Base-by-base conservation (phyloP, 345 rosid species). In the Populus davidiana region DNA sequence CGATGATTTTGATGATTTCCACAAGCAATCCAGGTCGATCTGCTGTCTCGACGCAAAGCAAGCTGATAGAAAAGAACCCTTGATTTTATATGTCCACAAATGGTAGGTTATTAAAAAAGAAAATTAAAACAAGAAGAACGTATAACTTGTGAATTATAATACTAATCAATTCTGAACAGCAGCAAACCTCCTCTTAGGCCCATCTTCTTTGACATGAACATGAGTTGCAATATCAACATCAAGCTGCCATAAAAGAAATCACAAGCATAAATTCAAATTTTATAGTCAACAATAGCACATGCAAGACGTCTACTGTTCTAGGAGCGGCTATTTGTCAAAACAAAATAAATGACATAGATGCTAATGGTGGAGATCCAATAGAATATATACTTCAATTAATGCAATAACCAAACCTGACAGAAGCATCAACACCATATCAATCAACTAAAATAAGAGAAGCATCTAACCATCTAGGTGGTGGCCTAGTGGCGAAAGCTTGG, bases 1-100 rank as follows among this genome's bases (percentile, higher is more conserved):
- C 88, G 79, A 96, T 91, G 80, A 89, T 78, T 87, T 90, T 88
- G 33, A 96, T 92, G 66, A 96, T 85, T 80, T 96, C 99, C n/a
- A 89, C 91, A 1, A 96, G 89, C 77, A 96, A 85, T 78, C 99
- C 99, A 67, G 99, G 91, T 80, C 98, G 89, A 87, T 96, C 99
- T 14, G 98, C 95, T 75, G 98, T 93, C 90, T 96, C 96, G 59
- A 93, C 85, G 69, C 75, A 83, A 80, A 93, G 94, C 91, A 91
- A 80, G 88, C 99, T 96, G 89, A 56, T 62, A 75, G 84, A 72
- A 72, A 73, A n/a, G 70, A 12, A 41, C 6, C 8, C 12, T 74
- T 47, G 36, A 35, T 43, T 35, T 69, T 31, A 63, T 75, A 6
- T 36, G 36, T 50, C 70, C 66, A 17, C 25, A 2, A 64, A 25